Conservation (phyloP, 1,139 yeast genomes). For the Yamadazyma triangularis region DNA sequence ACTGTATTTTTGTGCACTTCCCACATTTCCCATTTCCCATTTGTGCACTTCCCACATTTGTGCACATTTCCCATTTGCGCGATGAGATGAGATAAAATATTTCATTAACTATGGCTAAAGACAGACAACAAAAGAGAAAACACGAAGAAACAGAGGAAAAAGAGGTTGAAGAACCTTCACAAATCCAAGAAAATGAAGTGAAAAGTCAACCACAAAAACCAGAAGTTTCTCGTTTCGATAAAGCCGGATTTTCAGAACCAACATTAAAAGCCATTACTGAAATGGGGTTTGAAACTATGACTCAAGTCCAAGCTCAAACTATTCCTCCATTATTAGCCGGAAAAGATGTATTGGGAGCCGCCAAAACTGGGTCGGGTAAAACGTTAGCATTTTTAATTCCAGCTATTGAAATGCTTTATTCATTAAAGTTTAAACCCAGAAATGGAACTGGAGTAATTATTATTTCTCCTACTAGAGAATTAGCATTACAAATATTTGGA, state of each 20-base stretch:
- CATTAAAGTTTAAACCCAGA: constrained; percentile 53
- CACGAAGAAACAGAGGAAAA: too few species aligned
- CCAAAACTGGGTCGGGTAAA: constrained; percentile 98
- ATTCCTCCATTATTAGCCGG: constrained; percentile 96
- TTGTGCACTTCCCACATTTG: too few species aligned
- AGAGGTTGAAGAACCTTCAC: too few species aligned
- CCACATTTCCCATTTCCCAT: too few species aligned
- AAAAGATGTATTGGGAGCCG: constrained; percentile 95
- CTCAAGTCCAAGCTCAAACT: constrained; percentile 89
- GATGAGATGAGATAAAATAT: too few species aligned
- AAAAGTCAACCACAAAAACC: too few species aligned
- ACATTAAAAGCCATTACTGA: constrained; percentile 73
- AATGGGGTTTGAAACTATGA: constrained; percentile 90
- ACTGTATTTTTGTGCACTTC: too few species aligned
- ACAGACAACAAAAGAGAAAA: too few species aligned
- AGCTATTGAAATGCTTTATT: constrained; percentile 80
- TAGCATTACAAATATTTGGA: constrained; percentile 95
- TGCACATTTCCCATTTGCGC: too few species aligned
- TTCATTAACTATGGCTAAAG: too few species aligned
- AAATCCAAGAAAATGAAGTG: too few species aligned
- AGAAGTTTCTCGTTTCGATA: too few species aligned
- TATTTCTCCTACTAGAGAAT: constrained; percentile 80
- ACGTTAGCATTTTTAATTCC: constrained; percentile 98
- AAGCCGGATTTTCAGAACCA: constrained; percentile 65
- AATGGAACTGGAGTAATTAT: constrained; percentile 89